phyloP scores from a whole-genome alignment of 805 yeast species.

The Hanseniaspora lindneri region DNA sequence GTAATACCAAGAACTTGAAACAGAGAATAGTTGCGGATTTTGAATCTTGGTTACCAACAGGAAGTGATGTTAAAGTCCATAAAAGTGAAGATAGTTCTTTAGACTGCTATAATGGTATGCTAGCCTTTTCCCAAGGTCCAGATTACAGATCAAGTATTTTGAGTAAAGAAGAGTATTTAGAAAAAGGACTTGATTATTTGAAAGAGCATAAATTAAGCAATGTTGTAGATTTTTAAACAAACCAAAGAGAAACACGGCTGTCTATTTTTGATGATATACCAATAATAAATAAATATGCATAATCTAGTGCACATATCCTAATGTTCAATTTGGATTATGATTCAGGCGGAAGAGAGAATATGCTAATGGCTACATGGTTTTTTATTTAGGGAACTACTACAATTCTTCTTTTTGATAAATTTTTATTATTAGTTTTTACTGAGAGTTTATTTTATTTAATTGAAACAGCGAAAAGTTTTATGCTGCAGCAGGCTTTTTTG shows the following conservation, averaged over 20 bases:
- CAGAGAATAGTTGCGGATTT: constrained; percentile 62
- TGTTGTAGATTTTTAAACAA: constrained; percentile 20
- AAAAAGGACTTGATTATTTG: constrained; percentile 78
- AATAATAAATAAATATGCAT: neutral
- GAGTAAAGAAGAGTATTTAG: constrained; percentile 66
- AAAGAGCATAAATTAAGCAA: constrained; percentile 79
- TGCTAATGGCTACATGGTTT: too few species aligned
- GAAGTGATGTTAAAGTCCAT: constrained; percentile 47
- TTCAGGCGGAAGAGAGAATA: too few species aligned
- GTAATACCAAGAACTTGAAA: constrained; percentile 51
- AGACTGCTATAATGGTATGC: constrained; percentile 95
- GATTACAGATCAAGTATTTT: constrained; percentile 40
- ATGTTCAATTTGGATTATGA: too few species aligned
- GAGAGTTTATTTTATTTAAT: too few species aligned
- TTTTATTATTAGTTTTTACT: neutral
- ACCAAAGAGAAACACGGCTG: too few species aligned
- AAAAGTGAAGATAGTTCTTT: constrained; percentile 53
- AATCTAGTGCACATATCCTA: too few species aligned
- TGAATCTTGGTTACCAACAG: constrained; percentile 56
- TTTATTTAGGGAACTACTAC: too few species aligned
- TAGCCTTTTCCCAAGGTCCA: constrained; percentile 50
- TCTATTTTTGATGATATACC: neutral
- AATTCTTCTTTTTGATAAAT: neutral
- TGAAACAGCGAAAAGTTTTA: too few species aligned
- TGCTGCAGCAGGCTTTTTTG: too few species aligned